These are phyloP conservation scores for Jatropha curcas DNA, from an alignment of 345 rosid species.

Conservation along the genomic window DNA sequence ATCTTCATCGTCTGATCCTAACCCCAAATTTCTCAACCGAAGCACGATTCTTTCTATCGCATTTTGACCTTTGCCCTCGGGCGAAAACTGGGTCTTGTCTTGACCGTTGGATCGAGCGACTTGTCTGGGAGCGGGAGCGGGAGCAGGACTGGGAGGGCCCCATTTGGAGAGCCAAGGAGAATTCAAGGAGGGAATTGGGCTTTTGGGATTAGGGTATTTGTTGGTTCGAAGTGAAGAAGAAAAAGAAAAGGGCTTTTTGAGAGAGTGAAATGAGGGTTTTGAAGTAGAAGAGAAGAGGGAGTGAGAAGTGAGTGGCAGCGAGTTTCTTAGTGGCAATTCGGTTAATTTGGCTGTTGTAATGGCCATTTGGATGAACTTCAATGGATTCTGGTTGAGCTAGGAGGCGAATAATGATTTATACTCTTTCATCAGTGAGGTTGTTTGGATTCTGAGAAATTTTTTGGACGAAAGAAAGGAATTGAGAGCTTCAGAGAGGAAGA, in stretches of 20 bases:
- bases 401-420: conserved; percentile 15
- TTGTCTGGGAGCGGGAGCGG: conserved; percentile 11
- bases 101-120: conserved; percentile 15
- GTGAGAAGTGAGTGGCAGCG: conserved; percentile 52
- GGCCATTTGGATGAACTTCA: conserved; percentile 41
- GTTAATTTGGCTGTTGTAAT: conserved; percentile 51
- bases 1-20: conserved; percentile 68
- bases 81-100: conserved; percentile 26
- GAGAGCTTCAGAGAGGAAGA: background rate
- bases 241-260: conserved; percentile 38
- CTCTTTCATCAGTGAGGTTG: conserved; percentile 3
- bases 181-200: conserved; percentile 16
- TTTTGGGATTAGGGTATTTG: conserved; percentile 27
- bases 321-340: conserved; percentile 66
- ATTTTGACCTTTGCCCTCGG: conserved; percentile 52
- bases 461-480: too few species aligned
- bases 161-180: conserved; percentile 59
- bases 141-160: conserved; percentile 19
- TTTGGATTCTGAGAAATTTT: conserved; percentile 24
- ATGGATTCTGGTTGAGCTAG: background rate
- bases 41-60: conserved; percentile 87
- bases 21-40: conserved; percentile 74
- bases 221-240: conserved; percentile 32
- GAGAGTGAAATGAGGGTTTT: conserved; percentile 36
- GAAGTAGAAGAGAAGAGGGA: conserved; percentile 37